Evolutionary conservation across 768 basidiomycete species (phyloP), one percentile per base, ranked within the genome.

Genomic region (Auriscalpium microsporum): DNA sequence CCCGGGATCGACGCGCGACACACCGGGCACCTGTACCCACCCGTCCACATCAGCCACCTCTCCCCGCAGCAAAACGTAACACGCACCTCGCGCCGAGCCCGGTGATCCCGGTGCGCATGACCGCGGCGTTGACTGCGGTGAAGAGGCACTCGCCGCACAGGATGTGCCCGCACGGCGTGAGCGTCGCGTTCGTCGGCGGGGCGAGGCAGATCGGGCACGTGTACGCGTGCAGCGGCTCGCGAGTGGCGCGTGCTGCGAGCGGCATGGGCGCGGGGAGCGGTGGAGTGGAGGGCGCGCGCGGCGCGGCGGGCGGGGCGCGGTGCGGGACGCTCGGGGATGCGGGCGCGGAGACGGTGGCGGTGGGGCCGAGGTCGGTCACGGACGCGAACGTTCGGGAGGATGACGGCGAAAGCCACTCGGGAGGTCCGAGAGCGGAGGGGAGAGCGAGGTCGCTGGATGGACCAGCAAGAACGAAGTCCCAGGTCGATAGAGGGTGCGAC

Each of bases 161-260:
- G 16, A 60, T 62, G 52, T 62, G 61, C 14, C 61, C 61, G n/a
- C 60, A 62, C 13, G 60, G 60, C 21, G 60, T 62, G 48, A 62
- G 55, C 17, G 60, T 62, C 33, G 60, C 58, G 10, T 60, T 60
- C 9, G 50, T 52, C 7, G 60, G 60, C 21, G 60, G 56, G 16
- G 55, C 51, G 34, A 62, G 57, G 38, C 60, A 62, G 38, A 62
- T 60, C 16, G 60, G 58, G 40, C 60, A 62, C 28, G 56, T 17
- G 42, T 56, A 62, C 1, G 60, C 50, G 50, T 60, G 58, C 7
- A 62, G 56, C 2, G 55, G 58, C 48, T 59, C 60, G 6, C 55
- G 58, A 2, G 53, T 45, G 8, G 4, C 28, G 28, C 28, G 28
- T 7, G 28, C 5, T 7, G 28, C 28, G 28, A 28, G 28, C 4